Evolutionary conservation across 2,329 filamentous ascomycete genomes (phyloP), one percentile per base, ranked within the genome.

Genomic region (Arthrobotrys iridis): DNA sequence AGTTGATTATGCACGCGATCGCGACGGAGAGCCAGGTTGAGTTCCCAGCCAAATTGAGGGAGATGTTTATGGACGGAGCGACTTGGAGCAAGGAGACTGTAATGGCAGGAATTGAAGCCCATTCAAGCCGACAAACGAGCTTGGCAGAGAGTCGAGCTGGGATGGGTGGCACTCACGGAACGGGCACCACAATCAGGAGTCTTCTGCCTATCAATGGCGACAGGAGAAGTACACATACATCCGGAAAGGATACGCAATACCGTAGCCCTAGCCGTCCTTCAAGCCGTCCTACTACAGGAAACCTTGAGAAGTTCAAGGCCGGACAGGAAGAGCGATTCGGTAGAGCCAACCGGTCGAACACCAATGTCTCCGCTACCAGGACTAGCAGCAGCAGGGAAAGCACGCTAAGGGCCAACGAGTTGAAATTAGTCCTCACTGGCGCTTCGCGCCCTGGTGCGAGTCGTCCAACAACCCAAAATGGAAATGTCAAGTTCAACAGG

Each of bases 31-130:
- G 80, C 3, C 84, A 85, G 35, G 82, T 83, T n/a, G 86, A 89
- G 68, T 84, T 97, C 1, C 91, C 93, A 0, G 81, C 84, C 13
- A 85, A 84, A 26, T 87, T 93, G 78, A 88, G 87, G 77, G 91
- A 95, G 76, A 87, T 92, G 78, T 91, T 97, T 87, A 83, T 93
- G 68, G 85, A 87, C 18, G 88, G 71, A 2, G 71, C 63, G 5
- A 67, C 91, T 52, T 97, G 94, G 94, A 90, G 88, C 40, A 89
- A 89, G 80, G 93, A 96, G 20, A 83, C 85, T 11, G 91, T 91
- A 30, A 84, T 95, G 60, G 87, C 89, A 8, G 85, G 87, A 37
- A 86, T 92, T 55, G 88, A 91, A 72, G 88, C 85, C 71, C 85
- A 91, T 65, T 87, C 85, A 57, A 89, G 89, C 79, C 91, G 90